Evolutionary conservation across 805 yeast species (phyloP).

Genomic region (Saccharomyces mikatae): DNA sequence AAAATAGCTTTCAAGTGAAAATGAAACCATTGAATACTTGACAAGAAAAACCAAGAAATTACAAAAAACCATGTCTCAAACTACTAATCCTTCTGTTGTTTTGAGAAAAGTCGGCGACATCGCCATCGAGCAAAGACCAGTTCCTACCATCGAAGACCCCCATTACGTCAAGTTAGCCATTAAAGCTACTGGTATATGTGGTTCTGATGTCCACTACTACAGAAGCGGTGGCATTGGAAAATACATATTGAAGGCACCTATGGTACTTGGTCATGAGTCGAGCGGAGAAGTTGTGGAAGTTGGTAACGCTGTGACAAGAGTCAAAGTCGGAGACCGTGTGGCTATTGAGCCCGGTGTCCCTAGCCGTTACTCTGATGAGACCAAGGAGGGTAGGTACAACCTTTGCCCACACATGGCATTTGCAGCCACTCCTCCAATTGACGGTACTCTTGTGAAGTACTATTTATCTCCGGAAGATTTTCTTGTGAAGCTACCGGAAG

Average conservation of each 20-base stretch:
- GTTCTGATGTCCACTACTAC: constrained; percentile 79
- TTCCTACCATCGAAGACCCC: constrained; percentile 55
- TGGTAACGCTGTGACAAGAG: constrained; percentile 54
- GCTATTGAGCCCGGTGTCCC: constrained; percentile 91
- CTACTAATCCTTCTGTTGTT: constrained; percentile 40
- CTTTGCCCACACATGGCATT: constrained; percentile 80
- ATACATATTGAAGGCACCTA: constrained; percentile 63
- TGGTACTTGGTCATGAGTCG: constrained; percentile 87
- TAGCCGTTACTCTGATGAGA: constrained; percentile 64
- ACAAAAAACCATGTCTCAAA: too few species aligned
- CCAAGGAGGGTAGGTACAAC: constrained; percentile 73
- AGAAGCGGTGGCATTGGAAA: constrained; percentile 73
- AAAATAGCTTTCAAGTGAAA: too few species aligned
- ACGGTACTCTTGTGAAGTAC: constrained; percentile 56
- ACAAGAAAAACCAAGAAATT: too few species aligned
- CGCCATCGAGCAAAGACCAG: constrained; percentile 56
- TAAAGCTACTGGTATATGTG: constrained; percentile 83
- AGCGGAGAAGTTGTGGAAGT: constrained; percentile 68
- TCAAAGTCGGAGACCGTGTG: constrained; percentile 76
- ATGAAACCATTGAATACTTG: too few species aligned
- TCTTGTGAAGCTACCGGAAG: constrained; percentile 69
- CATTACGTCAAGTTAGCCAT: constrained; percentile 66
- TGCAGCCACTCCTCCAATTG: constrained; percentile 48
- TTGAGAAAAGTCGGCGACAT: constrained; percentile 57
- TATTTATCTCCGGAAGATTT: constrained; percentile 75